Conservation (phyloP, 805 yeast genomes). For the Metschnikowia kunwiensis region DNA sequence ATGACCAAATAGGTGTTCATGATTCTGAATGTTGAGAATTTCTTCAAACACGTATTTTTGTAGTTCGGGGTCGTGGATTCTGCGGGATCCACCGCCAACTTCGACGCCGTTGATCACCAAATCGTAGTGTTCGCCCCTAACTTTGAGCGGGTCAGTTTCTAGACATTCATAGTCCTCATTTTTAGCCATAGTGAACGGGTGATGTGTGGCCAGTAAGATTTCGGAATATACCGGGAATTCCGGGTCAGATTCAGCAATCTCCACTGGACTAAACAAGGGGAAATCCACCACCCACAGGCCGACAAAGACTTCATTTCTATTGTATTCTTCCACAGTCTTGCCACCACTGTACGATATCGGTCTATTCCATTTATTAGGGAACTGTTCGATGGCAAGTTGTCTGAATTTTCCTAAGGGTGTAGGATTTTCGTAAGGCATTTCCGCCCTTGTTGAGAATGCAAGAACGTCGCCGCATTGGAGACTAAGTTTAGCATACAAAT, state of each 20-base stretch:
- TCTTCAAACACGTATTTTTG: slow-evolving; percentile 71
- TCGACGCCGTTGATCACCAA: slow-evolving; percentile 92
- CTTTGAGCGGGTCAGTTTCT: slow-evolving; percentile 53
- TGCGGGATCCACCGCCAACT: slow-evolving; percentile 94
- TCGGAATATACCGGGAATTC: slow-evolving; percentile 63
- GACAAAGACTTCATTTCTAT: slow-evolving; percentile 43
- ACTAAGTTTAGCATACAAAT: slow-evolving; percentile 28
- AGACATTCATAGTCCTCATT: slow-evolving; percentile 62
- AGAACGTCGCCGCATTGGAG: slow-evolving; percentile 68
- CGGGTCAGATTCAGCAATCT: slow-evolving; percentile 23
- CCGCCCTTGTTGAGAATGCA: slow-evolving; percentile 74
- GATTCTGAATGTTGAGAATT: slow-evolving; percentile 57
- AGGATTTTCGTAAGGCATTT: slow-evolving; percentile 80
- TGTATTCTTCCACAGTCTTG: slow-evolving; percentile 12
- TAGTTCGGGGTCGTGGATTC: slow-evolving; percentile 82
- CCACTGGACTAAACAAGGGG: slow-evolving; percentile 84
- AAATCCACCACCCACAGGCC: slow-evolving; percentile 89
- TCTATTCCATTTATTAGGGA: slow-evolving; percentile 51
- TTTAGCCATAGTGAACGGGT: slow-evolving; percentile 94
- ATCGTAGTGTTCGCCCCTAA: slow-evolving; percentile 90
- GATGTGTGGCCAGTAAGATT: slow-evolving; percentile 74
- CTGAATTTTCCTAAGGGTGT: slow-evolving; percentile 89
- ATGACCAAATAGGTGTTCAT: slow-evolving; percentile 77
- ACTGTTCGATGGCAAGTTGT: slow-evolving; percentile 61
- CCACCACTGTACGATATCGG: slow-evolving; percentile 23